Base-by-base conservation (phyloP, 768 basidiomycete genomes). In the Termitomyces sp. region DNA sequence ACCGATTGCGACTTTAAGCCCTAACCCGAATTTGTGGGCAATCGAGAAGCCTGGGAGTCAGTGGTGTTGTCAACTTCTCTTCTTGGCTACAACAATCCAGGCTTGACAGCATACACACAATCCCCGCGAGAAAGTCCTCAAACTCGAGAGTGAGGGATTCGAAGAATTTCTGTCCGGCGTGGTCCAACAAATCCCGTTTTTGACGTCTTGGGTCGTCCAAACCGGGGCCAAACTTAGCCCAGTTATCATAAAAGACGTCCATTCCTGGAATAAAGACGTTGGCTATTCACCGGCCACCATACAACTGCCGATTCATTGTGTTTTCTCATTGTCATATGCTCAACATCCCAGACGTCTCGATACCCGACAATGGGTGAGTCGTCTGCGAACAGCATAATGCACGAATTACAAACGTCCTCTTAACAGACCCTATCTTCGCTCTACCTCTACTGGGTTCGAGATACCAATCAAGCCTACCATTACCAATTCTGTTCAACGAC, bases 21-120 rank as follows among this genome's bases (percentile, higher is more conserved):
- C 61, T 62, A 59, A 62, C 61, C 61, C 58, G 7, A 59, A 35
- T 55, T 10, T 62, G 50, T 55, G 61, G 51, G 55, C 36, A 58
- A 30, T 14, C 10, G 48, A 28, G 16, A 36, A 35, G 26, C 23
- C 60, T 40, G 23, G 50, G 32, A 43, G 32, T 40, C 36, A 40
- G 16, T 40, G 16, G 49, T 30, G 50, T 28, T 6, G n/a, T 6
- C 44, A 30, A 3, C 38, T 53, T 13, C 12, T 20, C 6, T 13
- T 55, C 30, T 33, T 33, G 23, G 8, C 43, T 9, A 23, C 54
- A 18, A 20, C 32, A 2, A 30, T 30, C 47, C 14, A 12, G 41
- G 41, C 38, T 50, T 38, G 56, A 20, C 48, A 40, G 56, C n/a
- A 16, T 10, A n/a, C 38, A 20, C 16, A 14, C 8, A 28, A 20